Evolutionary conservation across 2,329 filamentous ascomycete genomes (phyloP), one percentile per base, ranked within the genome.

Genomic region (Helotiales sp.): DNA sequence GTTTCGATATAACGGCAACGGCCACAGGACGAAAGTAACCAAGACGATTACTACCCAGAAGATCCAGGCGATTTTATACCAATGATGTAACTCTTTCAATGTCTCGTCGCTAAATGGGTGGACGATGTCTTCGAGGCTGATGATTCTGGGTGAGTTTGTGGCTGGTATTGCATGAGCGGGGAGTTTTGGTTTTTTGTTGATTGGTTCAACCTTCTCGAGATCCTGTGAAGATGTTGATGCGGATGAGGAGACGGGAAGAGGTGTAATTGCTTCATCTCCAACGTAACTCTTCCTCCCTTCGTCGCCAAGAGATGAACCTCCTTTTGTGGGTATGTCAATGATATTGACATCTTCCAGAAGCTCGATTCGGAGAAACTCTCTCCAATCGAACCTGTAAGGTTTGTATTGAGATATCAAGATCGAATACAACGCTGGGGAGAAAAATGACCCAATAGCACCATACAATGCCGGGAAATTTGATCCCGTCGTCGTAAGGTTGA

Each of bases 1-100:
- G 62, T 77, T 69, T 2, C 78, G 74, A 60, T 81, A 81, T 5
- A 81, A 69, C 22, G 79, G 78, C 67, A 81, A 70, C 0, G 78
- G 79, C 79, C 78, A 81, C 0, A 74, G 61, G 10, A 81, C 63
- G 25, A 79, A 75, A 0, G 79, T 81, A 9, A 77, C 66, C 7
- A 79, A 63, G 1, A 81, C 72, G 48, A 78, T 72, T 31, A 75
- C 66, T 1, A 76, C 64, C 48, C 75, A 77, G 17, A 74, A 72
- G 1, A 70, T 60, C 65, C 73, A 73, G 0, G 77, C 75, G 54
- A 77, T 74, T 3, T 69, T 70, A 17, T 72, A 69, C 76, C 76
- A 77, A 2, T 66, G 66, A 5, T 69, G 56, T 0, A 77, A 60
- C 15, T 74, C 65, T 25, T 57, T 63, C 1, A 77, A 56, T 0